Evolutionary conservation across 257 asterid species (phyloP).

Genomic region (Scutellaria baicalensis): DNA sequence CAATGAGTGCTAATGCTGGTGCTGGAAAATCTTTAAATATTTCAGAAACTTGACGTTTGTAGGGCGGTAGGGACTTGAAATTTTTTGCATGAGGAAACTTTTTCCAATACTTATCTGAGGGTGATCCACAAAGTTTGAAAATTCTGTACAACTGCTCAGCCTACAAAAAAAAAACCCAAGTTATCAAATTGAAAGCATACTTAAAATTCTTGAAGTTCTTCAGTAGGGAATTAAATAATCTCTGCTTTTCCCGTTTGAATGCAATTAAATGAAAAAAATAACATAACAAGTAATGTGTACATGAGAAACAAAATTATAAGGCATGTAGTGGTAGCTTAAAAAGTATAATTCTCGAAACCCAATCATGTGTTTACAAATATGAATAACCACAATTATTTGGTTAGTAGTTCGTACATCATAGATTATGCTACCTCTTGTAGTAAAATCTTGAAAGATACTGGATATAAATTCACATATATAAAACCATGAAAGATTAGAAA

Average conservation of each 20-base stretch:
- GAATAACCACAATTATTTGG: neutral
- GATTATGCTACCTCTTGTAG: neutral
- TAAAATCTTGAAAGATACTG: neutral
- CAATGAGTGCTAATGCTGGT: slow-evolving; percentile 75
- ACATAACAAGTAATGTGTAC: too few species aligned
- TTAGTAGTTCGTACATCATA: neutral
- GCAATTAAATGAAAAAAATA: neutral
- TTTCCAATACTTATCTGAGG: slow-evolving; percentile 93
- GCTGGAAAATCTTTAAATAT: slow-evolving; percentile 81
- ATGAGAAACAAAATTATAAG: neutral
- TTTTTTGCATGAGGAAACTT: slow-evolving; percentile 92
- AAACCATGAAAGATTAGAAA: neutral
- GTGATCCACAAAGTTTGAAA: slow-evolving; percentile 97
- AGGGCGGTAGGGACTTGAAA: slow-evolving; percentile 91
- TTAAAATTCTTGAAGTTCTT: neutral
- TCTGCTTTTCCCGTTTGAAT: neutral
- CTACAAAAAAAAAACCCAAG: slow-evolving; percentile 26
- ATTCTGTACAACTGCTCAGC: slow-evolving; percentile 96
- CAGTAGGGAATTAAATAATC: neutral
- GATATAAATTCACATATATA: neutral
- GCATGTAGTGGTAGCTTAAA: neutral
- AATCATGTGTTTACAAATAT: neutral
- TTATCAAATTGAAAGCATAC: neutral
- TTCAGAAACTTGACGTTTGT: slow-evolving; percentile 73
- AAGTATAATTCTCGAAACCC: neutral